Conservation (phyloP, 2,329 filamentous ascomycete genomes). For the Colletotrichum orbiculare region DNA sequence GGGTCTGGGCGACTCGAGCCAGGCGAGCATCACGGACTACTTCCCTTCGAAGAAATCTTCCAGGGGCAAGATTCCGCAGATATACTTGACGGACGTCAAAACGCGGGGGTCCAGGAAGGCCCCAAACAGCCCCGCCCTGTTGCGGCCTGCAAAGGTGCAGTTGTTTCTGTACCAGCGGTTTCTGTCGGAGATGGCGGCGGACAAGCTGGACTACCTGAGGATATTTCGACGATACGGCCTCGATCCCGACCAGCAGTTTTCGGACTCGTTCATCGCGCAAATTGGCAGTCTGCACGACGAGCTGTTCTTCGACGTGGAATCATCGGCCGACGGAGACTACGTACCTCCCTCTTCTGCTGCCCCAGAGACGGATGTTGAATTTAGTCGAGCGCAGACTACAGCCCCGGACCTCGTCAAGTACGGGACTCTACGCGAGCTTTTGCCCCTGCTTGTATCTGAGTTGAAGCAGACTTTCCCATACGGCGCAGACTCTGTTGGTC, state of each 20-base stretch:
- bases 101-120: constrained; percentile 75
- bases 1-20: constrained; percentile 44
- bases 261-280: constrained; percentile 82
- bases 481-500: constrained; percentile 59
- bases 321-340: background rate
- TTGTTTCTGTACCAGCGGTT: constrained; percentile 90
- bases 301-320: constrained; percentile 64
- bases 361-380: constrained; percentile 39
- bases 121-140: constrained; percentile 73
- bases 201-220: constrained; percentile 73
- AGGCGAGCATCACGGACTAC: constrained; percentile 55
- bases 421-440: constrained; percentile 58
- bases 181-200: constrained; percentile 79
- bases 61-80: constrained; percentile 43
- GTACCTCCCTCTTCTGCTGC: constrained; percentile 41
- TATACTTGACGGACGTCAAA: constrained; percentile 92
- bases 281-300: constrained; percentile 76
- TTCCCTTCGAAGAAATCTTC: constrained; percentile 44
- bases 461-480: constrained; percentile 63
- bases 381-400: constrained; percentile 2
- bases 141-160: constrained; percentile 85
- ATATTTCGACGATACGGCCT: constrained; percentile 80
- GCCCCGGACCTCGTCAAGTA: constrained; percentile 57
- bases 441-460: constrained; percentile 58
- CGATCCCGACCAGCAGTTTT: constrained; percentile 74